A percentile compares a stretch with the other conserved stretches of the same genome.
phyloP scores from a whole-genome alignment of 1,139 yeast genomes.

The Saccharomycopsis hybrid region DNA sequence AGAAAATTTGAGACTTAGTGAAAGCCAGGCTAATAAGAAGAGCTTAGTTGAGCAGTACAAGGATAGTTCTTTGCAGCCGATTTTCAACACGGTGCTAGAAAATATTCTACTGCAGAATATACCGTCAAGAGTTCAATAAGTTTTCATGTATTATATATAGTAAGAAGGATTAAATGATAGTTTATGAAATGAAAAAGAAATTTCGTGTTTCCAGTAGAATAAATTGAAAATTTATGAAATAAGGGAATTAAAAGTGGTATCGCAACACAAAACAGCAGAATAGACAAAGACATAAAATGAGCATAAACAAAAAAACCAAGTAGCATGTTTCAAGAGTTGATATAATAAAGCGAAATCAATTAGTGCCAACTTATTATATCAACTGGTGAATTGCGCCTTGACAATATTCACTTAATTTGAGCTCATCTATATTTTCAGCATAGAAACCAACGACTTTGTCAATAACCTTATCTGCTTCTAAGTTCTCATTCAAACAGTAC shows the following conservation, averaged over 20 bases:
- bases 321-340: too few relatives aligned
- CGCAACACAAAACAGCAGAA: too few relatives aligned
- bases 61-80: conserved; percentile 34
- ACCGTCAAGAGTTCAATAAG: conserved; percentile 29
- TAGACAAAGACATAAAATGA: too few relatives aligned
- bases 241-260: too few relatives aligned
- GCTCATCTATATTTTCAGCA: conserved; percentile 11
- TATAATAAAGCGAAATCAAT: too few relatives aligned
- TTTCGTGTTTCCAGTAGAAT: too few relatives aligned
- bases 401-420: conserved; percentile 9
- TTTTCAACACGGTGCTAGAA: conserved; percentile 47
- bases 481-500: conserved; percentile 18
- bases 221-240: too few relatives aligned
- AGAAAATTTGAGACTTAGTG: conserved; percentile 22
- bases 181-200: too few relatives aligned
- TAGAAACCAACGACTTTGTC: conserved; percentile 20
- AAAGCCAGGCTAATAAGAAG: conserved; percentile 23
- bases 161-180: too few relatives aligned
- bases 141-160: too few relatives aligned
- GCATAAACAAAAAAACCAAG: too few relatives aligned
- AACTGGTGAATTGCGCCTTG: conserved; percentile 4
- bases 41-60: conserved; percentile 35
- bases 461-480: conserved; percentile 15
- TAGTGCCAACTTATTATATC: not conserved
- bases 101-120: conserved; percentile 36